Percentiles rank a stretch among this genome's conserved stretches.
Conservation (phyloP, 1,284 basidiomycete species). For the Cryptococcus maquisensis region DNA sequence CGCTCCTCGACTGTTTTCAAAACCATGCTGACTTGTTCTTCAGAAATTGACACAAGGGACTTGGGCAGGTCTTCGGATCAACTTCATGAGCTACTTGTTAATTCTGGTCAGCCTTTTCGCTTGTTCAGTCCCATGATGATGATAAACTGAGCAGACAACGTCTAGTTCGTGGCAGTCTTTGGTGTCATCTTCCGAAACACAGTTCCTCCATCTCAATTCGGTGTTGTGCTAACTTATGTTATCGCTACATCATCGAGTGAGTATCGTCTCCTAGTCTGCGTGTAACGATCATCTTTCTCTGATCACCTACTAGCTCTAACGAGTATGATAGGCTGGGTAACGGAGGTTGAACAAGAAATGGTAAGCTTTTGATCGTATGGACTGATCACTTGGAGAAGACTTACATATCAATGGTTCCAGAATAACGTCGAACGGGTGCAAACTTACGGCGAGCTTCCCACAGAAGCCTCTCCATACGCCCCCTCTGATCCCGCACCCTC, state of each 20-base stretch:
- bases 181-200: slow-evolving; percentile 33
- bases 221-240: slow-evolving; percentile 40
- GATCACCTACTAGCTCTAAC: not conserved
- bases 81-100: not conserved
- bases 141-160: not conserved
- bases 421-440: slow-evolving; percentile 31
- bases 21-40: too few species aligned
- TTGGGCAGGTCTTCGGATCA: too few species aligned
- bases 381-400: too few species aligned
- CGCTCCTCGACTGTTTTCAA: too few species aligned
- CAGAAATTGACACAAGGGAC: too few species aligned
- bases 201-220: slow-evolving; percentile 33
- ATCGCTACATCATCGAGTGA: slow-evolving; percentile 1
- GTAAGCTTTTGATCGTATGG: not conserved
- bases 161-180: slow-evolving; percentile 30
- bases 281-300: too few species aligned
- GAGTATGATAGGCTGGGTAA: not conserved
- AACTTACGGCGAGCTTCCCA: slow-evolving; percentile 20
- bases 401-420: not conserved
- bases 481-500: slow-evolving; percentile 10
- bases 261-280: too few species aligned
- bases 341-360: slow-evolving; percentile 3
- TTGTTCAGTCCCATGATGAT: not conserved
- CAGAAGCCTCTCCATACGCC: slow-evolving; percentile 16
- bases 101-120: not conserved